Evolutionary conservation across 2,329 filamentous ascomycete genomes (phyloP).

Genomic region (Hypoxylon rubiginosum): DNA sequence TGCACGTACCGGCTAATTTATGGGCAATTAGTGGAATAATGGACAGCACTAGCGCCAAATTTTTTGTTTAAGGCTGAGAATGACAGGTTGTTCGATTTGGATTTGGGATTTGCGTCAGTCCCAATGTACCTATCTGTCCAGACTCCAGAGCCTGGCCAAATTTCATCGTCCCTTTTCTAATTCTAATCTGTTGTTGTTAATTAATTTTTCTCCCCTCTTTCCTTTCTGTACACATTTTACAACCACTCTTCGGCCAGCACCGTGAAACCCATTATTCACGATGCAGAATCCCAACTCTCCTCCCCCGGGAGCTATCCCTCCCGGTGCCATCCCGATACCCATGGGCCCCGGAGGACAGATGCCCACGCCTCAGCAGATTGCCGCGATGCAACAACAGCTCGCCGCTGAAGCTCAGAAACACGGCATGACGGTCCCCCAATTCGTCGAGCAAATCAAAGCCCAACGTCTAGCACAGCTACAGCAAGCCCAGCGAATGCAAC

Average conservation of each 20-base stretch:
- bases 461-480: slow-evolving; percentile 66
- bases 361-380: slow-evolving; percentile 87
- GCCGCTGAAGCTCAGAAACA: slow-evolving; percentile 85
- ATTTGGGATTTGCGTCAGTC: slow-evolving; percentile 33
- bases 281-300: slow-evolving; percentile 47
- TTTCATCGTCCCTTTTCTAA: slow-evolving; percentile 27
- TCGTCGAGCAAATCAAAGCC: slow-evolving; percentile 77
- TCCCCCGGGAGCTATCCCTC: slow-evolving; percentile 42
- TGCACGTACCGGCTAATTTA: slow-evolving; percentile 30
- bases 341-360: slow-evolving; percentile 56
- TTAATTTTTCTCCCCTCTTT: slow-evolving; percentile 17
- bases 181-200: slow-evolving; percentile 15
- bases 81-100: slow-evolving; percentile 50
- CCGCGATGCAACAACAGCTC: slow-evolving; percentile 84
- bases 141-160: slow-evolving; percentile 6
- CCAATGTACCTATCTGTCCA: slow-evolving; percentile 30
- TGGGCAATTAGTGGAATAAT: slow-evolving; percentile 26
- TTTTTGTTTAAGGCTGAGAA: slow-evolving; percentile 45
- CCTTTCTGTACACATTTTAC: slow-evolving; percentile 2
- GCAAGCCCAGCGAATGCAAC: slow-evolving; percentile 58
- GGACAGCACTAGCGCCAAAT: slow-evolving; percentile 32
- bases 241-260: background rate
- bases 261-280: slow-evolving; percentile 11
- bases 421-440: slow-evolving; percentile 87
- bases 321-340: slow-evolving; percentile 51